These are phyloP conservation scores for Anisodus tanguticus DNA, from an alignment of 257 asterid genomes.

Conservation along the genomic window DNA sequence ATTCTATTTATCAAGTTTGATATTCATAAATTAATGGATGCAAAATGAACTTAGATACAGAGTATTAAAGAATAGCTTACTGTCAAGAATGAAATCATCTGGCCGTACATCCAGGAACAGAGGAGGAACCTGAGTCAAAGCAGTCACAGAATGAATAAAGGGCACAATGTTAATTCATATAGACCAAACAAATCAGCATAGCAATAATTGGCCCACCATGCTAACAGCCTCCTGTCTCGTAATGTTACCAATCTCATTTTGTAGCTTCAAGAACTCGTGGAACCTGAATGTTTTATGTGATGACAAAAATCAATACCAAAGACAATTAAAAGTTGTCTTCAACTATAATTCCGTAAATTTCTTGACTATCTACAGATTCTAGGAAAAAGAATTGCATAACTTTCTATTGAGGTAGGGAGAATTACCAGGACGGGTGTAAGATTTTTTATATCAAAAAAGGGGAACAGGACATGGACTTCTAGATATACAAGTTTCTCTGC, in stretches of 20 bases:
- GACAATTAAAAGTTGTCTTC: not conserved
- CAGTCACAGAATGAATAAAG: constrained; percentile 22
- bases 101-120: constrained; percentile 90
- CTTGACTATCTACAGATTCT: not conserved
- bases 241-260: constrained; percentile 95
- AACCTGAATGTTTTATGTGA: constrained; percentile 64
- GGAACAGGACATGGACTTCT: constrained; percentile 5
- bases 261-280: constrained; percentile 89
- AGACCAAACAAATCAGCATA: constrained; percentile 33
- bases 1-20: constrained; percentile 27
- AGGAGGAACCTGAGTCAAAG: constrained; percentile 92
- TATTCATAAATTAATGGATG: constrained; percentile 7
- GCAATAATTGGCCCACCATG: constrained; percentile 68
- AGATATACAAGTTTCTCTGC: constrained; percentile 2
- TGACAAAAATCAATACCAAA: constrained; percentile 24
- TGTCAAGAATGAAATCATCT: constrained; percentile 92
- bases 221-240: constrained; percentile 99
- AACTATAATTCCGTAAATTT: not conserved
- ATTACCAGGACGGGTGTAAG: not conserved
- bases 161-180: not conserved
- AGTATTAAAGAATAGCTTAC: constrained; percentile 59
- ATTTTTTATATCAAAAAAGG: not conserved
- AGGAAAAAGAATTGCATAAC: constrained; percentile 27
- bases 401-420: not conserved
- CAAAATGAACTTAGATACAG: constrained; percentile 13